Percentiles rank a stretch among this genome's conserved stretches.
These are phyloP conservation scores for Stachybotrys chartarum DNA, from an alignment of 2,329 filamentous ascomycete genomes.

Conservation along the genomic window DNA sequence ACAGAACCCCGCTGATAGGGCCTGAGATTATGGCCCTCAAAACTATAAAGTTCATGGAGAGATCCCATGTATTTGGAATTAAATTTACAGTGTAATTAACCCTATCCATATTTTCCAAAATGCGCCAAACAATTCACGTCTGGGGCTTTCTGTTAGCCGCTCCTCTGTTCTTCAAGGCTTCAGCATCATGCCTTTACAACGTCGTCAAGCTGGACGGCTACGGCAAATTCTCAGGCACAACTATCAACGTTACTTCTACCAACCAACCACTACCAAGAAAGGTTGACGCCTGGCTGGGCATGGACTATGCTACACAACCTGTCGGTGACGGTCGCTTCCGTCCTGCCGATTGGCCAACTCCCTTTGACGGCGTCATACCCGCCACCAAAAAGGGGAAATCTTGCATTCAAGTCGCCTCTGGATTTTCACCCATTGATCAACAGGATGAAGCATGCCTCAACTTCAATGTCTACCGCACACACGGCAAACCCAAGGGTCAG, in stretches of 20 bases:
- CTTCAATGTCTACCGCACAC: conserved; percentile 31
- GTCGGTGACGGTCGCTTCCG: conserved; percentile 32
- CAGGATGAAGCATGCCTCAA: conserved; percentile 30
- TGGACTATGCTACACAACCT: conserved; percentile 36
- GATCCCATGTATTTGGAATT: too few species aligned
- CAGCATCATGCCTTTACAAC: not conserved
- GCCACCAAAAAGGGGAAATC: conserved; percentile 31
- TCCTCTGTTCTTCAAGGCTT: too few species aligned
- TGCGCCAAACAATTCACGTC: too few species aligned
- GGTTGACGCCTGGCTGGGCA: conserved; percentile 40
- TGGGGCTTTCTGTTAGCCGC: too few species aligned
- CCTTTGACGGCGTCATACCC: conserved; percentile 30
- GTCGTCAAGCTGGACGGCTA: conserved; percentile 27
- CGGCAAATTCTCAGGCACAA: conserved; percentile 30
- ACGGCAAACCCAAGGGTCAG: conserved; percentile 20
- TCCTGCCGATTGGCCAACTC: conserved; percentile 28
- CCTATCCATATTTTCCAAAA: too few species aligned
- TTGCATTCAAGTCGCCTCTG: conserved; percentile 31
- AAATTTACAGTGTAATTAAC: too few species aligned
- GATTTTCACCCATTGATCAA: conserved; percentile 3
- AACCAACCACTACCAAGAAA: conserved; percentile 20
- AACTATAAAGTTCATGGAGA: too few species aligned
- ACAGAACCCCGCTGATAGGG: too few species aligned
- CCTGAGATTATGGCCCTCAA: too few species aligned
- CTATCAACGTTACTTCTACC: conserved; percentile 25